These are phyloP conservation scores for Tolypocladium tropicale DNA, from an alignment of 2,329 filamentous ascomycete species.

Conservation along the genomic window DNA sequence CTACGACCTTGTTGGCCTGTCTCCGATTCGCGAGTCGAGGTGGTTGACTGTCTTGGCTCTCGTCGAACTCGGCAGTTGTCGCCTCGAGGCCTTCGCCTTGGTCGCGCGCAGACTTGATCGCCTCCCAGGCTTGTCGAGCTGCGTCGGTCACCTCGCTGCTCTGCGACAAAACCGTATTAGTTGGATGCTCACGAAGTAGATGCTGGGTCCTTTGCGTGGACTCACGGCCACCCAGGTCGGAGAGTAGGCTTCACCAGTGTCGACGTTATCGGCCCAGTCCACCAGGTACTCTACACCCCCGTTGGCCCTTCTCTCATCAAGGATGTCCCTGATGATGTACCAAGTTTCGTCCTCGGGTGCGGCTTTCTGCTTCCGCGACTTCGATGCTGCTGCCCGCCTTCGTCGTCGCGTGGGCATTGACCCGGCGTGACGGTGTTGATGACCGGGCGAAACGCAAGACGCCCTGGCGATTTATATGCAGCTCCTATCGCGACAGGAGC, in stretches of 20 bases:
- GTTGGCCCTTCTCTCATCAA: slow-evolving; percentile 20
- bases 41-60: slow-evolving; percentile 12
- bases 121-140: slow-evolving; percentile 23
- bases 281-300: slow-evolving; percentile 23
- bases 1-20: slow-evolving; percentile 8
- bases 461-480: not conserved
- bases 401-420: slow-evolving; percentile 23
- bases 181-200: slow-evolving; percentile 2
- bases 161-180: slow-evolving; percentile 12
- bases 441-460: not conserved
- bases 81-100: slow-evolving; percentile 1
- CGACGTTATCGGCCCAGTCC: slow-evolving; percentile 24
- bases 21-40: slow-evolving; percentile 18
- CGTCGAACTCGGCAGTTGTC: slow-evolving; percentile 3
- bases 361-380: slow-evolving; percentile 8
- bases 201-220: not conserved
- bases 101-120: slow-evolving; percentile 9
- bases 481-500: not conserved
- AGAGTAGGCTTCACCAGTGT: slow-evolving; percentile 20
- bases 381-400: slow-evolving; percentile 9
- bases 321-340: slow-evolving; percentile 23
- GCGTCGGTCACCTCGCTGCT: slow-evolving; percentile 18
- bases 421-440: slow-evolving; percentile 5
- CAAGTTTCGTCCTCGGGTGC: slow-evolving; percentile 14
- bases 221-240: slow-evolving; percentile 21